These are phyloP conservation scores for Starmerella gropengiesseri DNA, from an alignment of 805 yeast genomes.

Conservation along the genomic window DNA sequence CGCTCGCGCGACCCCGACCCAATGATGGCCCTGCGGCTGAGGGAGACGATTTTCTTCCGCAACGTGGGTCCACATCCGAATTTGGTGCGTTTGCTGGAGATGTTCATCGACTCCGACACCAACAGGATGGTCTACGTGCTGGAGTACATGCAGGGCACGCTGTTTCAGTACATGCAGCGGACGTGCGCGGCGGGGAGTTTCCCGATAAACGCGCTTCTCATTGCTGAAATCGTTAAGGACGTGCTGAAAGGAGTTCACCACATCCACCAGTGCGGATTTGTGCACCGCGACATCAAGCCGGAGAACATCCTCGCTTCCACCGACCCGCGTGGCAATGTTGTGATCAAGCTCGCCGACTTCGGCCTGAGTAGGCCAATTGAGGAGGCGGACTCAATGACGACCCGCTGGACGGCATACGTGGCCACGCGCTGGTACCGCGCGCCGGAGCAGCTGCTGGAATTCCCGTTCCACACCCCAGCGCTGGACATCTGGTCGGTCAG, in stretches of 20 bases:
- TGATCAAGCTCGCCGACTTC: slow-evolving; percentile 84
- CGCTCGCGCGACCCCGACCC: slow-evolving; percentile 32
- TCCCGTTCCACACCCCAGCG: slow-evolving; percentile 56
- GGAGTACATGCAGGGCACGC: slow-evolving; percentile 79
- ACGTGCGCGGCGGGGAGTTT: neutral
- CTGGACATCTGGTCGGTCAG: slow-evolving; percentile 89
- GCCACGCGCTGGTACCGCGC: slow-evolving; percentile 96
- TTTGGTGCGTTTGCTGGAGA: slow-evolving; percentile 64
- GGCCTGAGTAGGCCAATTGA: slow-evolving; percentile 68
- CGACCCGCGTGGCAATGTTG: slow-evolving; percentile 41
- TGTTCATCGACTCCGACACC: slow-evolving; percentile 56
- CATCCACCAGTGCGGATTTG: slow-evolving; percentile 57
- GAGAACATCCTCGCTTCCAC: slow-evolving; percentile 68
- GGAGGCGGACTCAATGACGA: slow-evolving; percentile 34
- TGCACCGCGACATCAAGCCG: slow-evolving; percentile 89
- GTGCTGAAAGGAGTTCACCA: slow-evolving; percentile 68
- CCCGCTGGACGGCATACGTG: slow-evolving; percentile 71
- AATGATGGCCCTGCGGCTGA: slow-evolving; percentile 40
- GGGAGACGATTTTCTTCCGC: slow-evolving; percentile 30
- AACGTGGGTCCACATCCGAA: slow-evolving; percentile 60
- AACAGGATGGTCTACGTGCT: slow-evolving; percentile 66
- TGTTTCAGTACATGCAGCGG: slow-evolving; percentile 53
- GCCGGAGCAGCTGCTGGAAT: slow-evolving; percentile 58
- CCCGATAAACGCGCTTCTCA: neutral
- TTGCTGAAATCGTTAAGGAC: slow-evolving; percentile 8